Conservation (phyloP, 2,329 filamentous ascomycete genomes). For the Fusarium pseudocircinatum region DNA sequence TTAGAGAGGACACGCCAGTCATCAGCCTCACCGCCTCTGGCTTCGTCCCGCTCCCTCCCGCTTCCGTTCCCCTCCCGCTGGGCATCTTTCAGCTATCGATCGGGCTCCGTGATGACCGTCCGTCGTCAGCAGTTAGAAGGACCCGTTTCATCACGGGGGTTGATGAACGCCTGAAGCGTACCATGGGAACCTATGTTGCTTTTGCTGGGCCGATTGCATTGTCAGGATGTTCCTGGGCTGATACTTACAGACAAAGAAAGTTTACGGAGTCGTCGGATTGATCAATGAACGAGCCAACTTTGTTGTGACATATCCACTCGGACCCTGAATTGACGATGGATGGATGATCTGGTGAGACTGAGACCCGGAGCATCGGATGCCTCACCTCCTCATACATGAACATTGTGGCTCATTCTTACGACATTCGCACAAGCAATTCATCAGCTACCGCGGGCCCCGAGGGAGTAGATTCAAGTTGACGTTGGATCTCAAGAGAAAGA, state of each 20-base stretch:
- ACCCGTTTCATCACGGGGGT: constrained; percentile 24
- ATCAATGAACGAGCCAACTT: constrained; percentile 5
- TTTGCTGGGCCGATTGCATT: constrained; percentile 16
- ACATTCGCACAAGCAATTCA: neutral
- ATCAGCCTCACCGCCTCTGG: constrained; percentile 44
- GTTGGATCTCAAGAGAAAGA: constrained; percentile 1
- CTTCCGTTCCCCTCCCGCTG: constrained; percentile 41
- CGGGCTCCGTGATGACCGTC: constrained; percentile 17
- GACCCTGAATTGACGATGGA: constrained; percentile 29
- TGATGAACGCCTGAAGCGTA: constrained; percentile 16
- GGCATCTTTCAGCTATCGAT: constrained; percentile 35
- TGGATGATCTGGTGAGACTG: neutral
- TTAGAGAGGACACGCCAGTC: constrained; percentile 21
- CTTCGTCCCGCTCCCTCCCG: constrained; percentile 42
- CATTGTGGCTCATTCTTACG: constrained; percentile 19
- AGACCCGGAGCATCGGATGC: constrained; percentile 13
- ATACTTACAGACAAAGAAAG: constrained; percentile 5
- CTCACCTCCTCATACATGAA: constrained; percentile 13
- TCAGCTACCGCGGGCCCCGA: constrained; percentile 21
- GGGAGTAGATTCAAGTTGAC: neutral
- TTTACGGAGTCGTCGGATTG: constrained; percentile 5
- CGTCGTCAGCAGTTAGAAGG: constrained; percentile 5
- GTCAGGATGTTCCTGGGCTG: constrained; percentile 30
- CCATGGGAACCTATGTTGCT: constrained; percentile 15
- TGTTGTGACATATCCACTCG: constrained; percentile 16